Percentiles rank a stretch among this genome's conserved stretches.
phyloP scores from a whole-genome alignment of 2,329 filamentous ascomycete genomes.

The Talaromyces sp. region DNA sequence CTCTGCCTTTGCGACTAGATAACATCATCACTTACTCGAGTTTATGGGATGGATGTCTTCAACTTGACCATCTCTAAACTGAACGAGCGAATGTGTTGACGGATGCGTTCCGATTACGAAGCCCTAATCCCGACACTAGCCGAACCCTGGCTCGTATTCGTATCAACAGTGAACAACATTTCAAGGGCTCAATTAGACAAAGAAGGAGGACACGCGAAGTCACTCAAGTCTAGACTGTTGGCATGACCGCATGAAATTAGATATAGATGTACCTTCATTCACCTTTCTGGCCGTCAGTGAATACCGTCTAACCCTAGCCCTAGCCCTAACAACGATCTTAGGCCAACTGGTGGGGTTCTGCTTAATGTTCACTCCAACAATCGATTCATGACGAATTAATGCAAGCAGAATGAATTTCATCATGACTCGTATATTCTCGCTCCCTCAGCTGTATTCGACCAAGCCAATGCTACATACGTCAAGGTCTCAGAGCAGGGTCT shows the following conservation, averaged over 20 bases:
- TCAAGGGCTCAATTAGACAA: not conserved
- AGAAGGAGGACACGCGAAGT: not conserved
- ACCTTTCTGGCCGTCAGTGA: not conserved
- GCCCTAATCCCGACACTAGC: not conserved
- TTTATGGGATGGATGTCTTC: constrained; percentile 37
- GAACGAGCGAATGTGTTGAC: not conserved
- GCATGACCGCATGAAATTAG: not conserved
- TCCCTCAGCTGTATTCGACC: not conserved
- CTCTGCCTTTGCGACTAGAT: no score
- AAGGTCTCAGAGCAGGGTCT: not conserved
- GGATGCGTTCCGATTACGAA: not conserved
- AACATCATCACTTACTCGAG: no score
- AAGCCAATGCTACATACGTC: not conserved
- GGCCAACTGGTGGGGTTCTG: not conserved
- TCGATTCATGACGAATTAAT: not conserved
- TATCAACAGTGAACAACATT: not conserved
- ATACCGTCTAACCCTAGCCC: not conserved
- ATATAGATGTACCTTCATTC: not conserved
- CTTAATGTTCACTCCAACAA: not conserved
- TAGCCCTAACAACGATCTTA: not conserved
- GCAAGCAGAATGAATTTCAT: not conserved
- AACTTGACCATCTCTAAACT: constrained; percentile 21
- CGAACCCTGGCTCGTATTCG: not conserved
- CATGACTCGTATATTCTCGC: not conserved
- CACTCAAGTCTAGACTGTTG: not conserved